A percentile compares a stretch with the other conserved stretches of the same genome.
These are phyloP conservation scores for Magnolia kwangsiensis DNA, from an alignment of 164 flowering plant genomes.

Conservation along the genomic window DNA sequence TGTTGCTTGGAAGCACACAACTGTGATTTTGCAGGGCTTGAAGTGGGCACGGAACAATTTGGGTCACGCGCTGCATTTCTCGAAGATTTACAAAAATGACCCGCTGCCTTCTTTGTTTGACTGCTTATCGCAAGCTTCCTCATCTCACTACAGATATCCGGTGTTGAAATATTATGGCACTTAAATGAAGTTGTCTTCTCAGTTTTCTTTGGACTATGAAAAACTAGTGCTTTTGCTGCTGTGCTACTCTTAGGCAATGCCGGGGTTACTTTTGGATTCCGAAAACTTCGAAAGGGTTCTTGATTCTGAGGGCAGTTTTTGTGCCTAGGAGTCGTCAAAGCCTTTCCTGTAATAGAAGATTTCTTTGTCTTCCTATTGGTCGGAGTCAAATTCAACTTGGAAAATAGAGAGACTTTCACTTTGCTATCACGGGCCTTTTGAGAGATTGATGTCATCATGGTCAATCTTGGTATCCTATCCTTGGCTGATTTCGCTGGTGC, in stretches of 20 bases:
- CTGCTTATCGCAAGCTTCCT: conserved; percentile 57
- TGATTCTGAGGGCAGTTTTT: conserved; percentile 29
- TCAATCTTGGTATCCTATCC: conserved; percentile 57
- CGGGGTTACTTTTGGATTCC: conserved; percentile 31
- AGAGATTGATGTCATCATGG: conserved; percentile 47
- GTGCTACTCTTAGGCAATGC: conserved; percentile 31
- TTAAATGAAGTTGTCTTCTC: conserved; percentile 32
- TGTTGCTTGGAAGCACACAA: conserved; percentile 28
- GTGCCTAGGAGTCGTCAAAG: conserved; percentile 70
- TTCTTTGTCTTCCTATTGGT: conserved; percentile 37
- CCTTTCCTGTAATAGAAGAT: conserved; percentile 38
- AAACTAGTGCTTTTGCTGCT: conserved; percentile 64
- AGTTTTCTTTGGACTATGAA: conserved; percentile 64
- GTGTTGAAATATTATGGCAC: conserved; percentile 35
- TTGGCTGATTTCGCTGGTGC: conserved; percentile 81
- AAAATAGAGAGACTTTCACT: conserved; percentile 30
- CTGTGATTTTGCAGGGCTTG: conserved; percentile 28
- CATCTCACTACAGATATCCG: conserved; percentile 49
- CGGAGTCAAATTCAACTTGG: conserved; percentile 44
- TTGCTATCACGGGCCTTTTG: conserved; percentile 35
- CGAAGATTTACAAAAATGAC: conserved; percentile 18
- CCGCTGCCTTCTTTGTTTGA: conserved; percentile 31
- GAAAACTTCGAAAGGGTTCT: conserved; percentile 54
- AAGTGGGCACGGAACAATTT: conserved; percentile 19
- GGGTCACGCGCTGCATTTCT: conserved; percentile 13